Conservation (phyloP, 192 early-diverging fungal genomes). For the Haplosporangium gracile region DNA sequence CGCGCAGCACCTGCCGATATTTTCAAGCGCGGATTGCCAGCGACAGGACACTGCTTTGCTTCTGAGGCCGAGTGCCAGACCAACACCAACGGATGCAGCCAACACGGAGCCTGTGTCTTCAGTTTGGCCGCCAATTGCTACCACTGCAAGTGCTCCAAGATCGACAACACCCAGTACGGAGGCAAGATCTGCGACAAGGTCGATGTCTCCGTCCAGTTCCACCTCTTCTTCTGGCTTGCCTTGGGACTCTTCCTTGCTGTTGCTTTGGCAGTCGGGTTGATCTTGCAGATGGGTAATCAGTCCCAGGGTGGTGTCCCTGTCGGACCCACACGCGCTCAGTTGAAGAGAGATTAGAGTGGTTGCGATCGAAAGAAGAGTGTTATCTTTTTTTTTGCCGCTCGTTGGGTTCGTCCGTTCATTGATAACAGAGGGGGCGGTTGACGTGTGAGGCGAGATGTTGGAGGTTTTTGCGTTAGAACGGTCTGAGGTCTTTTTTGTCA, state of each 20-base stretch:
- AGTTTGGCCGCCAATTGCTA: constrained; percentile 45
- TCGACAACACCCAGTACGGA: constrained; percentile 43
- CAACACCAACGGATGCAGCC: constrained; percentile 40
- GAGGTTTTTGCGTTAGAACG: background rate
- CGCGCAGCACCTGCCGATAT: background rate
- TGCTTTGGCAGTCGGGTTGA: constrained; percentile 32
- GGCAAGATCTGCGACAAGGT: constrained; percentile 44
- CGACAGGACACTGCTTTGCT: constrained; percentile 19
- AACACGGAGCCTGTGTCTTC: constrained; percentile 33
- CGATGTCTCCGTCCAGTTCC: constrained; percentile 51
- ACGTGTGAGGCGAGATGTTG: background rate
- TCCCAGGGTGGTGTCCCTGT: constrained; percentile 49
- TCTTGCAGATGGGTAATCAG: constrained; percentile 48
- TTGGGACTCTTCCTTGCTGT: constrained; percentile 33
- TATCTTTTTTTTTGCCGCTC: background rate
- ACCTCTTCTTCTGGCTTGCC: constrained; percentile 49
- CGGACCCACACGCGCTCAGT: constrained; percentile 48
- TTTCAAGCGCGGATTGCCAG: constrained; percentile 34
- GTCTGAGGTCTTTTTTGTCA: background rate
- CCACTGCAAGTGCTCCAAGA: constrained; percentile 51
- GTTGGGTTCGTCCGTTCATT: background rate
- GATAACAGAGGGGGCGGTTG: background rate
- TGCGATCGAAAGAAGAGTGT: background rate
- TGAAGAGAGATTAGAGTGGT: constrained; percentile 49
- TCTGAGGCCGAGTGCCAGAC: constrained; percentile 40